Base-by-base conservation (phyloP, 352 stramenopile species). In the Phytopythium vexans region DNA sequence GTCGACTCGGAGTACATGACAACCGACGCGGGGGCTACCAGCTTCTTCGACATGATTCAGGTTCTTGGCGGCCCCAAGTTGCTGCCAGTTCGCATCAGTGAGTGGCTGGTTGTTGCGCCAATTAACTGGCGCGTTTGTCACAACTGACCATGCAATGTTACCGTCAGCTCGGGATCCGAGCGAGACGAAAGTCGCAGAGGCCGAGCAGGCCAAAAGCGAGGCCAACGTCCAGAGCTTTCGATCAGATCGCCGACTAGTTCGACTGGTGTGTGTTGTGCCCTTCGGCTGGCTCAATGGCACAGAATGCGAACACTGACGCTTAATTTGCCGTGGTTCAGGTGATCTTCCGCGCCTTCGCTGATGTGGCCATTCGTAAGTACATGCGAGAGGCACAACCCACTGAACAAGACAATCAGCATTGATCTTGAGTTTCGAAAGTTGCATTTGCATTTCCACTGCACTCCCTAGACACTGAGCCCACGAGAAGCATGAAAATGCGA, bases 191-290 rank as follows among this genome's bases (percentile, higher is more conserved):
- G 60, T 72, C 34, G 74, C 68, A 0, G 74, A 89, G 33, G 66
- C 66, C 1, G 74, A 89, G 38, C 70, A 80, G 42, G 64, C 67
- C 1, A 74, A 89, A 45, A 87, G 76, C 38, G 79, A 83, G 37
- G 70, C 56, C 14, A 87, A 89, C 42, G 77, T 86, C 32, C 79
- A 93, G 64, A 94, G 83, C 43, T 94, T 94, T 46, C 81, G 82
- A 14, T 89, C 81, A 8, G 83, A 94, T 45, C 74, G 83, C 14
- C 81, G 83, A 8, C 70, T 94, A 16, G 53, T 89, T 53, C 81
- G 83, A 15, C 56, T 94, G 39, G 78, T 88, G 67, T 12, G 68
- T 59, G 35, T 37, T 48, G 31, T 65, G n/a, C 3, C 40, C 32
- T 12, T 64, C 16, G 34, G 45, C 8, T 47, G 2, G 0, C 55